Evolutionary conservation across 805 yeast species (phyloP).

Genomic region (Candida tibetensis): DNA sequence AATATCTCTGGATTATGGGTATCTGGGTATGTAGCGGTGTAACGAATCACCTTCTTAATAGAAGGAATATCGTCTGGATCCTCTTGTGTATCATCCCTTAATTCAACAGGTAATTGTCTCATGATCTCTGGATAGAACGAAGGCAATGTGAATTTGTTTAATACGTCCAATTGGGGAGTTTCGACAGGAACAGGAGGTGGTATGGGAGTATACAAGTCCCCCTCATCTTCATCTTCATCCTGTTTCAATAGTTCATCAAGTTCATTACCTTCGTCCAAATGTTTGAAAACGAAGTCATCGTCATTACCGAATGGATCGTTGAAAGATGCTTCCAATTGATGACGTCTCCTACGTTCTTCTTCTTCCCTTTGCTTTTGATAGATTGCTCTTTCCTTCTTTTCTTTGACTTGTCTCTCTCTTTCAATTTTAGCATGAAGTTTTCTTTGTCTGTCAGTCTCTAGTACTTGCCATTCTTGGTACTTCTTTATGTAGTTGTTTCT

Average conservation of each 20-base stretch:
- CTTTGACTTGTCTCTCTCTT: conserved; percentile 9
- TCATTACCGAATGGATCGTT: conserved; percentile 14
- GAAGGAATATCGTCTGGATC: conserved; percentile 11
- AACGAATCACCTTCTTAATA: conserved; percentile 34
- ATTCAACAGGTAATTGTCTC: conserved; percentile 31
- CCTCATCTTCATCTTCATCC: conserved; percentile 11
- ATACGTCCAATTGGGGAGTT: conserved; percentile 21
- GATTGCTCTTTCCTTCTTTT: conserved; percentile 13
- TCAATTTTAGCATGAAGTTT: conserved; percentile 11
- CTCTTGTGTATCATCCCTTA: conserved; percentile 6
- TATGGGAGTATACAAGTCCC: conserved; percentile 7
- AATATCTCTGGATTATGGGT: conserved; percentile 30
- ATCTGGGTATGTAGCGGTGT: conserved; percentile 31
- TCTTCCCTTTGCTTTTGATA: conserved; percentile 12
- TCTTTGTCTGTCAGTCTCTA: conserved; percentile 14
- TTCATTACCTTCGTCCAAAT: conserved; percentile 5
- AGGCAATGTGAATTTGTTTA: conserved; percentile 33
- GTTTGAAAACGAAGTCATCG: conserved; percentile 7
- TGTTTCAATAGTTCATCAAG: conserved; percentile 6
- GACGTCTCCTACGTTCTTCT: conserved; percentile 13
- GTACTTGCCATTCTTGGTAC: conserved; percentile 13
- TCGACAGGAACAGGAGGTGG: conserved; percentile 19
- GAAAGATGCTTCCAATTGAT: conserved; percentile 12
- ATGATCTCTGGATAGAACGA: conserved; percentile 31
- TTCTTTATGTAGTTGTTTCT: conserved; percentile 12